Evolutionary conservation across 768 basidiomycete genomes (phyloP).

Genomic region (Zangia roseola): DNA sequence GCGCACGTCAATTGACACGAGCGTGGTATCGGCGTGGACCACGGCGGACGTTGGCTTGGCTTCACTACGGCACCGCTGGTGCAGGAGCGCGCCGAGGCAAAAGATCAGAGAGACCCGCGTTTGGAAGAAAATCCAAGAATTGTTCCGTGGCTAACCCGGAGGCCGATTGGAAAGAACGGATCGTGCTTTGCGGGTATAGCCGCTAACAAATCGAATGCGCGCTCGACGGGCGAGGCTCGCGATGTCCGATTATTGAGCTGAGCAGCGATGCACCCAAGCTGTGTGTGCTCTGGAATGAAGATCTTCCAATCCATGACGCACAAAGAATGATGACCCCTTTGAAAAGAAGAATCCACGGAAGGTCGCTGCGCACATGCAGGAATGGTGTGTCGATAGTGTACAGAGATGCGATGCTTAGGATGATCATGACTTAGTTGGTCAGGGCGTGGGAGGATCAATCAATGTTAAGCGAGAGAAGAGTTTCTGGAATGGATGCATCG

Average conservation of each 20-base stretch:
- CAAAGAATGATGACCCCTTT: background rate
- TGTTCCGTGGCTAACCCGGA: background rate
- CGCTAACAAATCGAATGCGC: background rate
- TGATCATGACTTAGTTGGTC: background rate
- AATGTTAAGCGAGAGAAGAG: constrained; percentile 9
- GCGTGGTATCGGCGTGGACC: constrained; percentile 9
- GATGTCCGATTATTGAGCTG: background rate
- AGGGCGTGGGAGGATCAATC: constrained; percentile 12
- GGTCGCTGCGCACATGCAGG: constrained; percentile 19
- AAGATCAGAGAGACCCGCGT: background rate
- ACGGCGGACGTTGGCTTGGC: constrained; percentile 10
- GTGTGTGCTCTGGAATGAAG: background rate
- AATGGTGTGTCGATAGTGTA: constrained; percentile 19
- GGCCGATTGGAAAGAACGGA: background rate
- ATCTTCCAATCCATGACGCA: background rate
- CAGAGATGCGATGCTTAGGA: constrained; percentile 7
- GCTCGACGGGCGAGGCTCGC: constrained; percentile 3
- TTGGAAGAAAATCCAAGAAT: background rate
- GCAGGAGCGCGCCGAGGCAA: constrained; percentile 1
- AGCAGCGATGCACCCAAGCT: background rate
- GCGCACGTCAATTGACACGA: constrained; percentile 11
- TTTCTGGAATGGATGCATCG: too few relatives aligned
- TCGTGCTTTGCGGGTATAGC: background rate
- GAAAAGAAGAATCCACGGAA: background rate
- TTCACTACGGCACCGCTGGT: constrained; percentile 11